A percentile compares a stretch with the other conserved stretches of the same genome.
Conservation (phyloP, 371 early-diverging fungal species). For the Funneliformis caledonium region DNA sequence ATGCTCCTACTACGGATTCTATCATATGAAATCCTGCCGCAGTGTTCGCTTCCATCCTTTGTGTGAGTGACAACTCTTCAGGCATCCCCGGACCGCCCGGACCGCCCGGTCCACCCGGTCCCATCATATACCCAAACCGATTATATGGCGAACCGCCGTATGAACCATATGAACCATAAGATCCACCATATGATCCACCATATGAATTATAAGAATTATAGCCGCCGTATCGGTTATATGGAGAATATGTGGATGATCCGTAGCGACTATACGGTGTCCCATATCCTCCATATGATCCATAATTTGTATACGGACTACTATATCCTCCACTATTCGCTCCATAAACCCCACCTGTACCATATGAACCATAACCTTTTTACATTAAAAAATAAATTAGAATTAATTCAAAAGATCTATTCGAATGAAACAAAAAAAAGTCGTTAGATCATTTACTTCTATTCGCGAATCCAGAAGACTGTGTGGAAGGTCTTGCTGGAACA, state of each 20-base stretch:
- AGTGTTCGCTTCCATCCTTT: conserved; percentile 83
- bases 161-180: conserved; percentile 47
- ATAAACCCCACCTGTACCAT: conserved; percentile 28
- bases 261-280: conserved; percentile 52
- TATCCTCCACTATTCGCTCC: conserved; percentile 34
- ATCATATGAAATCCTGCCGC: conserved; percentile 89
- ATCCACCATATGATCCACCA: conserved; percentile 50
- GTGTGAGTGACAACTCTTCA: conserved; percentile 71
- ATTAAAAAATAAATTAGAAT: too few species aligned
- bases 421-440: too few species aligned
- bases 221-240: conserved; percentile 53
- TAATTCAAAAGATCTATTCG: too few species aligned
- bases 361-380: conserved; percentile 6
- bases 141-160: conserved; percentile 54
- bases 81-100: conserved; percentile 55
- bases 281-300: conserved; percentile 42
- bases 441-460: conserved; percentile 9
- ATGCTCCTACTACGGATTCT: conserved; percentile 90
- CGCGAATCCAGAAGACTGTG: conserved; percentile 18
- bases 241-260: conserved; percentile 46
- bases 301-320: conserved; percentile 48
- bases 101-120: conserved; percentile 50
- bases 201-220: conserved; percentile 58
- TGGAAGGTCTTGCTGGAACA: conserved; percentile 48
- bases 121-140: conserved; percentile 47